Conservation (phyloP, 345 rosid genomes). For the Diplotaxis tenuifolia region DNA sequence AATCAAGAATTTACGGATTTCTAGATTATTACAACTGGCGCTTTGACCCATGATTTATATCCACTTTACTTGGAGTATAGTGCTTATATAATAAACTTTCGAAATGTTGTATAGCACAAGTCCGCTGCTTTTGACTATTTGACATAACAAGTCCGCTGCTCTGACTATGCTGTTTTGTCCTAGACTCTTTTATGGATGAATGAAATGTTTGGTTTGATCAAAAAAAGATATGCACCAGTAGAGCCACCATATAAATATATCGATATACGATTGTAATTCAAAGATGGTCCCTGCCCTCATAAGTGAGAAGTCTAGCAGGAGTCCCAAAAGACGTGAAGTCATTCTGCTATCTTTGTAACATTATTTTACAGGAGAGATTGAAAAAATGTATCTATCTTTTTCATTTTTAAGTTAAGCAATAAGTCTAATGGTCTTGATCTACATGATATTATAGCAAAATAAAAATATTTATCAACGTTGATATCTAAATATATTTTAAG, state of each 20-base stretch:
- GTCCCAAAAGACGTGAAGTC: not conserved
- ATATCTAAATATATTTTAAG: not conserved
- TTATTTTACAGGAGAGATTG: not conserved
- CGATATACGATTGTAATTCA: not conserved
- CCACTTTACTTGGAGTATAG: slow-evolving; percentile 8
- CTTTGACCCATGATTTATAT: slow-evolving; percentile 14
- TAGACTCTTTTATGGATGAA: no score
- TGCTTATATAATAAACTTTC: slow-evolving; percentile 4
- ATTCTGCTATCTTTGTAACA: not conserved
- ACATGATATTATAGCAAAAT: not conserved
- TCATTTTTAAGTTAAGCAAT: not conserved
- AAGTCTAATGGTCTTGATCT: not conserved
- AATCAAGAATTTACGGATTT: slow-evolving; percentile 10
- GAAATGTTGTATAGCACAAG: slow-evolving; percentile 1
- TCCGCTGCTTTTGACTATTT: slow-evolving; percentile 15
- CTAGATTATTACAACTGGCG: slow-evolving; percentile 21
- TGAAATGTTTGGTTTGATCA: no score
- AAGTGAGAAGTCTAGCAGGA: slow-evolving; percentile 10
- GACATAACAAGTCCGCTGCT: slow-evolving; percentile 19
- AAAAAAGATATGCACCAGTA: slow-evolving; percentile 13
- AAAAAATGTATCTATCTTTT: not conserved
- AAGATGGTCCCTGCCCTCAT: slow-evolving; percentile 1
- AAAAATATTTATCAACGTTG: not conserved
- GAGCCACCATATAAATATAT: not conserved
- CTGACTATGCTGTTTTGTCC: no score